Evolutionary conservation across 1,284 basidiomycete species (phyloP), one percentile per base, ranked within the genome.

Genomic region (Marasmius fiardii): DNA sequence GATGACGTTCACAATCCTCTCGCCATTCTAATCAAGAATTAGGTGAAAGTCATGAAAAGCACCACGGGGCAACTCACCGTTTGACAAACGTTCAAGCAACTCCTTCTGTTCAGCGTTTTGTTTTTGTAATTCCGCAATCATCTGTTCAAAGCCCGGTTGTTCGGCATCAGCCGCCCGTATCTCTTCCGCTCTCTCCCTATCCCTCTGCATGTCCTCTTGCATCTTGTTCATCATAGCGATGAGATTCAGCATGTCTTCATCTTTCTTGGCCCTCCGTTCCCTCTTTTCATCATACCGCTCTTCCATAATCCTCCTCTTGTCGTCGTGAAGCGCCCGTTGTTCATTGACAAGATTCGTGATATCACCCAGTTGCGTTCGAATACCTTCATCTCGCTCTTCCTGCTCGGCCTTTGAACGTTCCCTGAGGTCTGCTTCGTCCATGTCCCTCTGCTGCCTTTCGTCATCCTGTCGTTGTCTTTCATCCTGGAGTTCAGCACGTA

Each of bases 321-420:
- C 71, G 35, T 79, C 77, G 35, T 76, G 75, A 53, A 78, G 74
- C 23, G 83, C 79, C 0, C 79, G 74, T 58, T 88, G 85, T 55
- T 83, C 80, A 58, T 85, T 82, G 8, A 89, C 75, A 35, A 90
- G 66, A 58, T 84, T 83, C 1, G 87, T 85, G 61, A 90, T 80
- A 58, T 90, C 87, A 2, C 67, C 69, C 21, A 90, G 68, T 60
- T 90, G 89, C 43, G 68, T 73, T 23, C 81, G 75, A 48, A 87
- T 67, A 8, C 72, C 75, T 11, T 85, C 80, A 60, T 85, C 82
- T 10, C 84, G 78, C 55, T 88, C 83, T 31, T 74, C 64, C 33
- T 75, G 71, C 53, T 85, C 85, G 53, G 72, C 71, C 16, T 79
- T 71, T 60, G 86, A 83, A 26, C 73, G 74, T 61, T 87, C 85